These are phyloP conservation scores for Aureobasidium namibiae DNA, from an alignment of 2,329 filamentous ascomycete genomes.

Conservation along the genomic window DNA sequence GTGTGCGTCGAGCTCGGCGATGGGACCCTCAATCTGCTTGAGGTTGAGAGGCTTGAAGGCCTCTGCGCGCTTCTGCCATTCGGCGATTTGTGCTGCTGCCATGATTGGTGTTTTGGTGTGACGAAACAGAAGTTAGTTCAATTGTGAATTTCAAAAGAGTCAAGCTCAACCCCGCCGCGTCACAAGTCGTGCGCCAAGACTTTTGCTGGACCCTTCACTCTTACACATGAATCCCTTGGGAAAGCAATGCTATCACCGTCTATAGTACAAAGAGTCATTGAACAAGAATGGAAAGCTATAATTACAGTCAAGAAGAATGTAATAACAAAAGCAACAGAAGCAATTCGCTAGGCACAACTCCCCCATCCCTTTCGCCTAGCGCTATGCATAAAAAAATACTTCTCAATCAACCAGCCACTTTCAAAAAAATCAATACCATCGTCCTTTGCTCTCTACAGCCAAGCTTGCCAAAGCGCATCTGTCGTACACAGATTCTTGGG, in stretches of 20 bases:
- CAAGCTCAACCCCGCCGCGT: background rate
- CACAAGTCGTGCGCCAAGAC: conserved; percentile 1
- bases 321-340: background rate
- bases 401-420: background rate
- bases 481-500: conserved; percentile 80
- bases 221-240: too few species aligned
- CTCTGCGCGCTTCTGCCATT: conserved; percentile 49
- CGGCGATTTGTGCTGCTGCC: conserved; percentile 30
- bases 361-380: conserved; percentile 6
- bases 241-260: too few species aligned
- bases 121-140: background rate
- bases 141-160: background rate
- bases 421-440: background rate
- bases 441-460: conserved; percentile 43
- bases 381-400: conserved; percentile 1
- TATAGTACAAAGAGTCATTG: background rate
- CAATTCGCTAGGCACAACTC: background rate
- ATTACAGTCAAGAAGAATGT: background rate
- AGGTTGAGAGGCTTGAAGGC: conserved; percentile 58
- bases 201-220: background rate
- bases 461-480: conserved; percentile 96
- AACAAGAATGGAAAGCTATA: background rate
- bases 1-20: conserved; percentile 76
- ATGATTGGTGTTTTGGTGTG: conserved; percentile 13
- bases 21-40: conserved; percentile 67